These are phyloP conservation scores for Xerocomus amazonicus DNA, from an alignment of 1,284 basidiomycete species.

Conservation along the genomic window DNA sequence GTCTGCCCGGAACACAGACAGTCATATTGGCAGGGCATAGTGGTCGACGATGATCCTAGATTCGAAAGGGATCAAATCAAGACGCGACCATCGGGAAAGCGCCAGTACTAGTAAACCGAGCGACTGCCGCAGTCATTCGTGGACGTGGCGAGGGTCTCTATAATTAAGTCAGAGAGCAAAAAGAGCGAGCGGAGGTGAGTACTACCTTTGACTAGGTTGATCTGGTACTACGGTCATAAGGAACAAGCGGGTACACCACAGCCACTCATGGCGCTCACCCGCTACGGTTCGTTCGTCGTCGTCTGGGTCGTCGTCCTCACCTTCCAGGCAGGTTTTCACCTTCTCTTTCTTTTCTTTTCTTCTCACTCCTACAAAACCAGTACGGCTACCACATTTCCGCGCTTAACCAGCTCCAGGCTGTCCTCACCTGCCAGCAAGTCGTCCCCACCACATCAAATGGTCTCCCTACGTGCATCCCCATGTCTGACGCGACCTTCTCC, in stretches of 20 bases:
- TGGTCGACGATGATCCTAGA: not conserved
- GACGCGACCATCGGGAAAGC: not conserved
- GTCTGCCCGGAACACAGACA: not conserved
- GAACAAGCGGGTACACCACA: slow-evolving; percentile 1
- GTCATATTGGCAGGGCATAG: not conserved
- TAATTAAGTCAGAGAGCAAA: not conserved
- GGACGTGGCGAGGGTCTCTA: not conserved
- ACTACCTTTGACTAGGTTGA: too few species aligned
- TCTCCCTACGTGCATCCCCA: slow-evolving; percentile 70
- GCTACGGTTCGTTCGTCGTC: slow-evolving; percentile 59
- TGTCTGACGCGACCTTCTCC: slow-evolving; percentile 75
- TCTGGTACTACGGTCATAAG: not conserved
- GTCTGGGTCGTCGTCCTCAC: slow-evolving; percentile 61
- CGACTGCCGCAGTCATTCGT: not conserved
- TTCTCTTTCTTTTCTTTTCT: not conserved
- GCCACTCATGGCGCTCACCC: slow-evolving; percentile 43
- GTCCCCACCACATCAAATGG: slow-evolving; percentile 27
- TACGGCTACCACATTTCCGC: slow-evolving; percentile 85
- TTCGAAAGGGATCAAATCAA: not conserved
- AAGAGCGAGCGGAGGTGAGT: not conserved
- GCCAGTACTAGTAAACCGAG: not conserved
- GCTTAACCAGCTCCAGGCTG: slow-evolving; percentile 81
- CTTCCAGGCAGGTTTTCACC: slow-evolving; percentile 51
- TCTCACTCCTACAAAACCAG: slow-evolving; percentile 30
- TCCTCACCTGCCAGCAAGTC: slow-evolving; percentile 59